Conservation (phyloP, 208 protist genomes). For the Leishmania tarentolae region DNA sequence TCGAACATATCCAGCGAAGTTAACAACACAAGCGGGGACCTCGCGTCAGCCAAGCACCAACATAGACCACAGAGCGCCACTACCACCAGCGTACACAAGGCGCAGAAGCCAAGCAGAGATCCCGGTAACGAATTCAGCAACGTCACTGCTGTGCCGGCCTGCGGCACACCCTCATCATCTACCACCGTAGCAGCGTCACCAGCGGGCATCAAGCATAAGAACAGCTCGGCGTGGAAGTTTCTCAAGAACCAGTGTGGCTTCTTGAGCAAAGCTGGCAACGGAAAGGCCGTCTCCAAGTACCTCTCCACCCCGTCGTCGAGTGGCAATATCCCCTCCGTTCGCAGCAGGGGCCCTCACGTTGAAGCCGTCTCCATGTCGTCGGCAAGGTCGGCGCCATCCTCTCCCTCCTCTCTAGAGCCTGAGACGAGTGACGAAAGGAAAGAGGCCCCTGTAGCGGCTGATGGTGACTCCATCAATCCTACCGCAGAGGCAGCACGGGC, state of each 20-base stretch:
- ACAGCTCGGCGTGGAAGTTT: slow-evolving; percentile 11
- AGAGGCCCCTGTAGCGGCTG: background rate
- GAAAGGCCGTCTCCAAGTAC: slow-evolving; percentile 16
- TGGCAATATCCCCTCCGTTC: too few species aligned
- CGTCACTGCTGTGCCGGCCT: slow-evolving; percentile 5
- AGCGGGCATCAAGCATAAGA: background rate
- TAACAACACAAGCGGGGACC: background rate
- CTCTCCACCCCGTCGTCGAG: slow-evolving; percentile 11
- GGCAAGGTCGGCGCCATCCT: background rate
- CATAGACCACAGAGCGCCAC: background rate
- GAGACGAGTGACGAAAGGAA: background rate
- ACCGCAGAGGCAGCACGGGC: background rate
- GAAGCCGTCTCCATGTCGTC: slow-evolving; percentile 13
- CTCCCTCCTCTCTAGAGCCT: background rate
- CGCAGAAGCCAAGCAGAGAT: background rate
- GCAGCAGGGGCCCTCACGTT: too few species aligned
- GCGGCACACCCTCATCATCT: background rate
- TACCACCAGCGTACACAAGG: background rate
- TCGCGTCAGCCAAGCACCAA: background rate
- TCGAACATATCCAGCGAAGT: background rate
- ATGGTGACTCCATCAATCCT: background rate
- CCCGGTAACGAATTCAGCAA: slow-evolving; percentile 17
- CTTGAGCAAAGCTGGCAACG: background rate
- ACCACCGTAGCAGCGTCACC: background rate
- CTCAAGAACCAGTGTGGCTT: slow-evolving; percentile 12